These are phyloP conservation scores for Alloascoidea hylecoeti DNA, from an alignment of 805 yeast species.

Conservation along the genomic window DNA sequence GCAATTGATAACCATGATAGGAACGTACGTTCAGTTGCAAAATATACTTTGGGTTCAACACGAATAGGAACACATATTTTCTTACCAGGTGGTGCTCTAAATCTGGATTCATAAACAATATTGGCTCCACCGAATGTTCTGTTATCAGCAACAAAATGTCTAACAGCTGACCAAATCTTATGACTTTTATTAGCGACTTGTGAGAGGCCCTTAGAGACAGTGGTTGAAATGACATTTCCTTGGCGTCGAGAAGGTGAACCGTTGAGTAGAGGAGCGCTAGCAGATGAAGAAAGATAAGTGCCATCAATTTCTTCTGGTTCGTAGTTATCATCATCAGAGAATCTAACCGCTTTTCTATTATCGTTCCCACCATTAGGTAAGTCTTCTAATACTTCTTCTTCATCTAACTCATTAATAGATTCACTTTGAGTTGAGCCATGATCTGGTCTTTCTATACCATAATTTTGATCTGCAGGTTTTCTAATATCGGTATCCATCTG, in stretches of 20 bases:
- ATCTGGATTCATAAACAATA: constrained; percentile 30
- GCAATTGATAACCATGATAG: constrained; percentile 90
- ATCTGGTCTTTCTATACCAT: constrained; percentile 45
- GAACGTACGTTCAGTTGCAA: constrained; percentile 94
- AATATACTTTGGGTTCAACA: constrained; percentile 97
- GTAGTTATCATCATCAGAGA: constrained; percentile 8
- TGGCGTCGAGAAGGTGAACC: no score
- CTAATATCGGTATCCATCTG: constrained; percentile 94
- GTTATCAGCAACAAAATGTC: not conserved
- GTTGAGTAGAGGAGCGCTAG: not conserved
- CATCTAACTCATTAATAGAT: constrained; percentile 16
- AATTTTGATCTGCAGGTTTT: constrained; percentile 59
- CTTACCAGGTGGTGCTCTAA: constrained; percentile 79
- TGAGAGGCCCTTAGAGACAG: not conserved
- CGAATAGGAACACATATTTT: constrained; percentile 85
- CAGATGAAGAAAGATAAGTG: not conserved
- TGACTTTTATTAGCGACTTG: not conserved
- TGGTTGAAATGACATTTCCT: not conserved
- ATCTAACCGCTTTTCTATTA: constrained; percentile 7
- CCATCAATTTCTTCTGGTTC: constrained; percentile 7
- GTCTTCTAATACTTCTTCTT: constrained; percentile 12
- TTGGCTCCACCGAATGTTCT: not conserved
- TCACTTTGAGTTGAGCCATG: constrained; percentile 16
- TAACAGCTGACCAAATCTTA: not conserved
- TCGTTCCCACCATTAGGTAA: constrained; percentile 11